Base-by-base conservation (phyloP, 2,329 filamentous ascomycete species). In the Alternaria metachromatica region DNA sequence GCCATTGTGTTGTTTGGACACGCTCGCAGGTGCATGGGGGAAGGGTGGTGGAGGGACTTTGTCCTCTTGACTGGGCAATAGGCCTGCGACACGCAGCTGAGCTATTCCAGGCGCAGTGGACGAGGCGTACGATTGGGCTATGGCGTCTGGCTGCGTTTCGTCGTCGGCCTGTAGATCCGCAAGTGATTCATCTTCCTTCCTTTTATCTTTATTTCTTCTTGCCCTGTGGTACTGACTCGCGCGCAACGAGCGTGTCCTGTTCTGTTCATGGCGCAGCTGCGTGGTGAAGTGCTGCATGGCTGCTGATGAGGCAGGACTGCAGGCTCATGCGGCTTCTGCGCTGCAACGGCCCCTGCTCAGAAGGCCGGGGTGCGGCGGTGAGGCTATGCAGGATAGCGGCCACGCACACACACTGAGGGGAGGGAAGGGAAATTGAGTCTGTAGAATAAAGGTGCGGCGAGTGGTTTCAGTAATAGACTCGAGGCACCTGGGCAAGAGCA, bases 41-140 rank as follows among this genome's bases (percentile, higher is more conserved):
- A 85, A 85, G 37, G 82, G 81, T 25, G 70, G 64, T 46, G 75
- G 72, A 53, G 83, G 83, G 13, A 84, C 62, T 23, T 76, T 70
- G 45, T 80, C 58, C 23, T 74, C 77, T 26, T 78, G 68, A n/a
- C 80, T 72, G 60, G 80, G 73, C 57, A 77, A 70, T 63, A 80
- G 75, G 55, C 82, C 82, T 65, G 83, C 82, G 60, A 82, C 74
- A 72, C 74, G 78, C 66, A 76, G 72, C 67, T 80, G 76, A 46
- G 63, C 68, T 64, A 70, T 64, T 60, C 77, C 69, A 30, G 64
- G 61, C 20, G 70, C 58, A 44, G 68, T 63, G 66, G 67, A 68
- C 58, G 70, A 70, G 59, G 63, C 33, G 49, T 55, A 57, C 54
- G 70, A 67, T 49, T 71, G 70, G 51, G 60, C 53, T 55, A 63